Evolutionary conservation across 2,329 filamentous ascomycete species (phyloP), one percentile per base, ranked within the genome.

Genomic region (Fusarium sororula): DNA sequence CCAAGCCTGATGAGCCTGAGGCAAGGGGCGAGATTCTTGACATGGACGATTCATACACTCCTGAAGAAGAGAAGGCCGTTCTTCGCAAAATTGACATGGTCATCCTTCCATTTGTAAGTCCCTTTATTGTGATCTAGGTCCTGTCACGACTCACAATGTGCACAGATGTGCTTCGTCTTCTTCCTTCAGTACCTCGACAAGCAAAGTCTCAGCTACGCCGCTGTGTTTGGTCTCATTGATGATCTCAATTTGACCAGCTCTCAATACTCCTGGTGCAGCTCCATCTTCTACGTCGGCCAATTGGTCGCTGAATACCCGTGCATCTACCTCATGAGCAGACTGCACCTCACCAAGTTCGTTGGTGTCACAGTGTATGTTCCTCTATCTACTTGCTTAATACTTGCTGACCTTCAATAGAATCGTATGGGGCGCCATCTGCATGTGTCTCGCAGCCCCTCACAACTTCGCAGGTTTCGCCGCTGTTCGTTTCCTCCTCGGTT

Each of bases 301-400:
- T 12, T 61, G 14, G 47, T 61, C 2, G 58, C 58, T 1, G 48
- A 61, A 3, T 61, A 61, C 1, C 47, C 48, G 0, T 61, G 47
- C 8, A 61, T 61, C 8, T 61, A 61, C 13, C 37, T 56, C 13
- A 61, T 61, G 58, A 61, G 58, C 11, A 41, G 58, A 28, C n/a
- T 61, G 5, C 58, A 39, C 7, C n/a, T 61, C 6, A 61, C 58
- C 18, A 61, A 61, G 48, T 61, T 61, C 9, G 58, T 61, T 3
- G 58, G 58, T 22, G 37, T 42, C 4, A 56, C 58, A 12, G 48
- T 61, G 58, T 61, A 54, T 3, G 47, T 42, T 6, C 20, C 15
- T 8, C 32, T 1, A 1, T n/a, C 7, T 2, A 3, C 13, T 2
- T 4, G 1, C 13, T 13, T 1, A 13, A 4, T 13, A 5, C 6